phyloP scores from a whole-genome alignment of 257 asterid species.

The Nicotiana sylvestris region DNA sequence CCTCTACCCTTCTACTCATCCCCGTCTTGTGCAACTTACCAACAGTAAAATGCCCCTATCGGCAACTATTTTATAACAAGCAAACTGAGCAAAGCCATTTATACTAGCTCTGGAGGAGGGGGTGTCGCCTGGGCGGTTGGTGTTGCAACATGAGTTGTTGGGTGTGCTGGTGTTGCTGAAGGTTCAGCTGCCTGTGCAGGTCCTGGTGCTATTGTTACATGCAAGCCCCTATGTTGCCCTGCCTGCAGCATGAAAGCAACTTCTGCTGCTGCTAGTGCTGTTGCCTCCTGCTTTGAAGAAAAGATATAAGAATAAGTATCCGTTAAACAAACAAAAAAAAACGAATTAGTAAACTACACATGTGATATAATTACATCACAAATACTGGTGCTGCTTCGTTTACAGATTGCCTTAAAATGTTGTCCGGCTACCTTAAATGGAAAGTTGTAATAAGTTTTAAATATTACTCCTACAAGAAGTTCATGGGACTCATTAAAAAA shows the following conservation, averaged over 20 bases:
- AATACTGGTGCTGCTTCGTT: no score
- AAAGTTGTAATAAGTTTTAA: no score
- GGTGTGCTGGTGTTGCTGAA: slow-evolving; percentile 1
- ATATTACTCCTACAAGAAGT: background rate
- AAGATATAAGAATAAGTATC: background rate
- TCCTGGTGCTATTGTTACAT: slow-evolving; percentile 32
- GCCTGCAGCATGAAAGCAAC: slow-evolving; percentile 47
- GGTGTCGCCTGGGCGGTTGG: background rate
- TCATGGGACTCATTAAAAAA: background rate
- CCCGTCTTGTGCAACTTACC: background rate
- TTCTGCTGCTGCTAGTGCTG: slow-evolving; percentile 40
- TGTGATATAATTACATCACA: background rate
- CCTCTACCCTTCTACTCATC: background rate
- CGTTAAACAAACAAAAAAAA: background rate
- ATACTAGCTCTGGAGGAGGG: background rate
- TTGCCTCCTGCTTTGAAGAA: slow-evolving; percentile 35
- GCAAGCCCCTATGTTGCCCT: slow-evolving; percentile 45
- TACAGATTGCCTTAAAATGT: background rate
- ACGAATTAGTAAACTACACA: background rate
- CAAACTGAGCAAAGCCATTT: slow-evolving; percentile 6
- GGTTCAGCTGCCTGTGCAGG: slow-evolving; percentile 27
- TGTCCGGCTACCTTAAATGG: background rate
- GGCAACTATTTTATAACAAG: background rate
- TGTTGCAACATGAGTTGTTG: slow-evolving; percentile 10
- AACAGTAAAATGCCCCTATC: background rate